These are phyloP conservation scores for Claviceps digitariae DNA, from an alignment of 2,329 filamentous ascomycete genomes.

Conservation along the genomic window DNA sequence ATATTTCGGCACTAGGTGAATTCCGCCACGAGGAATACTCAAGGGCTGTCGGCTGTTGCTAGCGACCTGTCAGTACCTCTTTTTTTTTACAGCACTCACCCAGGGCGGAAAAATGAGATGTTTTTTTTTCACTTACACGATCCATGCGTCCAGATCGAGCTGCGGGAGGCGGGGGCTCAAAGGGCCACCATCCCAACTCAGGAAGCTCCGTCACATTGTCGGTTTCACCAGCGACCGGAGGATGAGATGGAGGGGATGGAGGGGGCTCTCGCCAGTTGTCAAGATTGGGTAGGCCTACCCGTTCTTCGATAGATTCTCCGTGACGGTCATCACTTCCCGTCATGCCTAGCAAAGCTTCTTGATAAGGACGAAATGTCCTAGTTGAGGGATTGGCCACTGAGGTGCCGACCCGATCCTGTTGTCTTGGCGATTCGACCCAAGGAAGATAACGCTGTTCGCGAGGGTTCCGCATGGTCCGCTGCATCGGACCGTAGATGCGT, in stretches of 20 bases:
- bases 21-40: neutral
- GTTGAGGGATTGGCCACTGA: neutral
- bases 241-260: neutral
- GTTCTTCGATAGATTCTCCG: slow-evolving; percentile 15
- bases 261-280: slow-evolving; percentile 8
- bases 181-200: slow-evolving; percentile 14
- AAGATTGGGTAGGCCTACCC: slow-evolving; percentile 14
- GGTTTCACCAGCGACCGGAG: neutral
- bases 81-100: neutral
- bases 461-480: slow-evolving; percentile 10
- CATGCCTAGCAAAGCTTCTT: slow-evolving; percentile 8
- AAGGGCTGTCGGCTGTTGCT: neutral
- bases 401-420: slow-evolving; percentile 1
- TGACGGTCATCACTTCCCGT: slow-evolving; percentile 12
- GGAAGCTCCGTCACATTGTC: slow-evolving; percentile 7
- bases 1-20: neutral
- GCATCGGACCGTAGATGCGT: slow-evolving; percentile 16
- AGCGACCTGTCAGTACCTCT: neutral
- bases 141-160: neutral
- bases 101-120: neutral
- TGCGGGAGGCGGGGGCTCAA: slow-evolving; percentile 7
- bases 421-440: slow-evolving; percentile 11
- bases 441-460: slow-evolving; percentile 10
- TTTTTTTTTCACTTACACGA: neutral
- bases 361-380: slow-evolving; percentile 1